A percentile compares a stretch with the other conserved stretches of the same genome.
Conservation (phyloP, 257 asterid genomes). For the Henckelia pumila region DNA sequence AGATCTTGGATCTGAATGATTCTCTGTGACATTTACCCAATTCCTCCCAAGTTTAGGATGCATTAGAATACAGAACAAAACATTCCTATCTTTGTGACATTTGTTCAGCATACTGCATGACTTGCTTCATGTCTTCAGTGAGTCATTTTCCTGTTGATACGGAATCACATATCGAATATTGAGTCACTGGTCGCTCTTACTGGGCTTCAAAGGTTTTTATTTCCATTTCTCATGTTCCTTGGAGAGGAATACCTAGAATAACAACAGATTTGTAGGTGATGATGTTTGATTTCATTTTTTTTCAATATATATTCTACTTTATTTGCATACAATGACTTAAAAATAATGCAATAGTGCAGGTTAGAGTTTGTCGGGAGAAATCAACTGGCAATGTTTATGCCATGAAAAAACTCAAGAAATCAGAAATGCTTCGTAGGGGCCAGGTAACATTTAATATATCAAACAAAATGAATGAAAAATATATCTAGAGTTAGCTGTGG, state of each 20-base stretch:
- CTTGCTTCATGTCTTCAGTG: background rate
- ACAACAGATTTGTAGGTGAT: background rate
- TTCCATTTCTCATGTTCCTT: background rate
- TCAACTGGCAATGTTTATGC: conserved; percentile 86
- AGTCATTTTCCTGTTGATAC: background rate
- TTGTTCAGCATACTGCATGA: conserved; percentile 12
- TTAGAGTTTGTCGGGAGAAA: conserved; percentile 88
- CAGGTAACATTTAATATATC: conserved; percentile 54
- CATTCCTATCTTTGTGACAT: background rate
- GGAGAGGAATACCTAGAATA: background rate
- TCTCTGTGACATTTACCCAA: background rate
- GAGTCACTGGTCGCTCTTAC: background rate
- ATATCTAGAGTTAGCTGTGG: conserved; percentile 21
- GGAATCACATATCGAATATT: background rate
- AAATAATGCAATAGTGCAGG: conserved; percentile 41
- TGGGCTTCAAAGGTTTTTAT: background rate
- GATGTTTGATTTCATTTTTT: background rate
- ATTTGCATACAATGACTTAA: conserved; percentile 5
- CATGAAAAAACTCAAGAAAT: conserved; percentile 96
- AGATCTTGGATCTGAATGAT: background rate
- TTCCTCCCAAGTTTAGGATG: background rate
- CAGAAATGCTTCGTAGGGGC: conserved; percentile 99
- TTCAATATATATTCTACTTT: conserved; percentile 12
- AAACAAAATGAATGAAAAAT: conserved; percentile 16
- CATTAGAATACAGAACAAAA: background rate